Percentiles rank a stretch among this genome's conserved stretches.
phyloP scores from a whole-genome alignment of 495 filamentous ascomycete species.

The Rostrohypoxylon terebratum region DNA sequence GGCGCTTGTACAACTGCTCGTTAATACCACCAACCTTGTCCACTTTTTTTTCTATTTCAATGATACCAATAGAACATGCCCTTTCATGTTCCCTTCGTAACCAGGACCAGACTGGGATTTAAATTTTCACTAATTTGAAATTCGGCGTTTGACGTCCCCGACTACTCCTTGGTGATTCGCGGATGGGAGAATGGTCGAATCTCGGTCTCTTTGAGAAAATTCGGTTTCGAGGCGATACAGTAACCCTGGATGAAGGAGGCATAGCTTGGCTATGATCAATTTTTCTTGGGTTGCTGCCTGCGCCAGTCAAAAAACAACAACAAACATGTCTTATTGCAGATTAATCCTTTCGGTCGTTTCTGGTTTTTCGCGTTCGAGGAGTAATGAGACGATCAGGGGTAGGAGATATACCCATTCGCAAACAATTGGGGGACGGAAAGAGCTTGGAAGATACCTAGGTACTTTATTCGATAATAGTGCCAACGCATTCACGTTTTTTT shows the following conservation, averaged over 20 bases:
- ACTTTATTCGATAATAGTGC: slow-evolving; percentile 23
- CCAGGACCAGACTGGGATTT: slow-evolving; percentile 38
- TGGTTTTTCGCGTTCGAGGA: slow-evolving; percentile 33
- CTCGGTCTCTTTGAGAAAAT: slow-evolving; percentile 31
- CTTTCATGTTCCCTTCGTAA: slow-evolving; percentile 36
- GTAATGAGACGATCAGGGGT: slow-evolving; percentile 37
- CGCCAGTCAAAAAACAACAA: slow-evolving; percentile 13
- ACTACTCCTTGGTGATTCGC: slow-evolving; percentile 17
- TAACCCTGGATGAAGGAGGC: slow-evolving; percentile 24
- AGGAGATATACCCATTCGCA: slow-evolving; percentile 43
- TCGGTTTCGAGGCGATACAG: slow-evolving; percentile 32
- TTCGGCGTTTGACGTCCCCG: slow-evolving; percentile 12
- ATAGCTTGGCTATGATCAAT: slow-evolving; percentile 39
- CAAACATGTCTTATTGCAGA: slow-evolving; percentile 21
- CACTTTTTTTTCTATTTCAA: slow-evolving; percentile 37
- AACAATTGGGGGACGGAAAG: slow-evolving; percentile 18
- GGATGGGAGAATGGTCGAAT: slow-evolving; percentile 9
- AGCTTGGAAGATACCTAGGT: slow-evolving; percentile 46
- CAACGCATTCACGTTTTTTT: slow-evolving; percentile 17
- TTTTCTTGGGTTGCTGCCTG: slow-evolving; percentile 33
- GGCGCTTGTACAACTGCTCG: slow-evolving; percentile 7
- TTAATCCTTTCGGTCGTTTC: slow-evolving; percentile 37
- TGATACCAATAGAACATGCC: slow-evolving; percentile 52
- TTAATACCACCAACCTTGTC: slow-evolving; percentile 36
- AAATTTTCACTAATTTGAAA: slow-evolving; percentile 31